Evolutionary conservation across 805 yeast genomes (phyloP).

Genomic region (Monosporozyma aerobia): DNA sequence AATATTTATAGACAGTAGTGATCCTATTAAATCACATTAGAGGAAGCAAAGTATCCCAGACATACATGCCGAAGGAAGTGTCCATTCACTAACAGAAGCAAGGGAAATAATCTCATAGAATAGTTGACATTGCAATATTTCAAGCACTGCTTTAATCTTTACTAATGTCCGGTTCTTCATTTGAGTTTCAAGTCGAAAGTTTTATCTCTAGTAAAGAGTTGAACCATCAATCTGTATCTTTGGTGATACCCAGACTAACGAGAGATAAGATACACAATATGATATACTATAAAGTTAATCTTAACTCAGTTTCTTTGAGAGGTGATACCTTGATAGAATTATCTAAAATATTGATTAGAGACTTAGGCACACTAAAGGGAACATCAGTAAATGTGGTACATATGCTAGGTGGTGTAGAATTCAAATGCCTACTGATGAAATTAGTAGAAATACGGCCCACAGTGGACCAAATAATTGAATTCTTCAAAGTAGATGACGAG

Average conservation of each 20-base stretch:
- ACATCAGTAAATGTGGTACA: slow-evolving; percentile 9
- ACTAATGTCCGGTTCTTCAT: slow-evolving; percentile 4
- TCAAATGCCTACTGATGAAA: slow-evolving; percentile 59
- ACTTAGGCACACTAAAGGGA: slow-evolving; percentile 19
- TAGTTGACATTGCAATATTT: too few species aligned
- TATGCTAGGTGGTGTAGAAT: slow-evolving; percentile 27
- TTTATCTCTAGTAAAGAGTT: slow-evolving; percentile 22
- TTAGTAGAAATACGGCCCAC: slow-evolving; percentile 68
- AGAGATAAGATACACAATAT: slow-evolving; percentile 25
- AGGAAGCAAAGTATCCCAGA: too few species aligned
- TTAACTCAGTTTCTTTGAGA: slow-evolving; percentile 18
- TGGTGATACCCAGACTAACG: slow-evolving; percentile 26
- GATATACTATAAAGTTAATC: slow-evolving; percentile 25
- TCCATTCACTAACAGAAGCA: too few species aligned
- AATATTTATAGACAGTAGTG: too few species aligned
- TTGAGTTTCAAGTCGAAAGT: slow-evolving; percentile 26
- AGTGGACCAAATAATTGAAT: slow-evolving; percentile 16
- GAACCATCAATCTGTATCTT: slow-evolving; percentile 28
- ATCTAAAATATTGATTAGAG: slow-evolving; percentile 16
- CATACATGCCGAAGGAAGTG: too few species aligned
- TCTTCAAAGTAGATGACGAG: slow-evolving; percentile 40
- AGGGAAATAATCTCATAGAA: too few species aligned
- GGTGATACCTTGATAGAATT: slow-evolving; percentile 24
- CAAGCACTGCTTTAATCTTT: background rate
- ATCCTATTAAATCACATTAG: too few species aligned